Conservation (phyloP, 257 asterid genomes). For the Solanum boliviense region DNA sequence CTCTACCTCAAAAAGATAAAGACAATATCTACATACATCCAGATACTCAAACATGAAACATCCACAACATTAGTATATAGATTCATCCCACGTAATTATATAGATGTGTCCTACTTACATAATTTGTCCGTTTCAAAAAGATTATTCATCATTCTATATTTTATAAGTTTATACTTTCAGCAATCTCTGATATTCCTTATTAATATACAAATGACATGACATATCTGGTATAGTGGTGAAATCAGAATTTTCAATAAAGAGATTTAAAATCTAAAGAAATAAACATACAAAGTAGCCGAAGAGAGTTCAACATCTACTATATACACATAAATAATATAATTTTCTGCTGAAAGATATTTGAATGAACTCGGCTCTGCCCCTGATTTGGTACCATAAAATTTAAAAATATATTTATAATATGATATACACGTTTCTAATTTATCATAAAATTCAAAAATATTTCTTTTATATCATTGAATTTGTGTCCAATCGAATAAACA, state of each 20-base stretch:
- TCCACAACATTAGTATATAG: background rate
- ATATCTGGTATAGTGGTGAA: background rate
- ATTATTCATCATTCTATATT: background rate
- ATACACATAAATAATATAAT: too few species aligned
- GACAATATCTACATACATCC: background rate
- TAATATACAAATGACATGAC: background rate
- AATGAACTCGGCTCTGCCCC: too few species aligned
- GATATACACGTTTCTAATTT: background rate
- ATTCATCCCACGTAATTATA: background rate
- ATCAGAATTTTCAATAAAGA: too few species aligned
- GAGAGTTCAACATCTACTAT: too few species aligned
- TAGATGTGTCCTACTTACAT: background rate
- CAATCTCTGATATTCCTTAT: background rate
- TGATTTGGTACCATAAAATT: too few species aligned
- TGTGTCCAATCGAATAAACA: background rate
- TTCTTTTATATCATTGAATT: background rate
- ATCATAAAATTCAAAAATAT: background rate
- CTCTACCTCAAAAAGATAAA: background rate
- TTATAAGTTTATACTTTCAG: background rate
- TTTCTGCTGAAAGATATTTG: too few species aligned
- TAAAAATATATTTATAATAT: too few species aligned
- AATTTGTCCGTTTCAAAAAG: background rate
- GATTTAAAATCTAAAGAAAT: too few species aligned
- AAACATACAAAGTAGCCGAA: too few species aligned
- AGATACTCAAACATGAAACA: background rate